phyloP scores from a whole-genome alignment of 306 rosid species.

The Citrullus amarus region DNA sequence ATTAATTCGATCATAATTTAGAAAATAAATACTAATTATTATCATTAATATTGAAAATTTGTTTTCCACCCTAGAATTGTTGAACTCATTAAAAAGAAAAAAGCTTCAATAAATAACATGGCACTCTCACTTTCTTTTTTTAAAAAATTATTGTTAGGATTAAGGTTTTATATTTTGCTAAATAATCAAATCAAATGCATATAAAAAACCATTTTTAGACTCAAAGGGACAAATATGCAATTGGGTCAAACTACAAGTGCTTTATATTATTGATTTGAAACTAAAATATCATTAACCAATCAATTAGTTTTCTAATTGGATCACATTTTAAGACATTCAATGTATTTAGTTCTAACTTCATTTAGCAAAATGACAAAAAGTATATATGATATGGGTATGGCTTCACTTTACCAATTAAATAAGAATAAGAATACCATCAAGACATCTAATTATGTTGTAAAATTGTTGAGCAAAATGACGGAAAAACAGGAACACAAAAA shows the following conservation, averaged over 20 bases:
- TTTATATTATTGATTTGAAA: not conserved
- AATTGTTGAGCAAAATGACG: too few species aligned
- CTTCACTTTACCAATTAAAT: not conserved
- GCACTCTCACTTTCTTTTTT: not conserved
- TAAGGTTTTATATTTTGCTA: not conserved
- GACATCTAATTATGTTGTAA: not conserved
- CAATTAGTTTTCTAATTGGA: not conserved
- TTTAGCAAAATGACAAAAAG: not conserved
- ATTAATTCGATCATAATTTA: too few species aligned
- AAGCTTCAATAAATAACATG: not conserved
- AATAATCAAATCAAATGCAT: not conserved
- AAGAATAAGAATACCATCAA: not conserved
- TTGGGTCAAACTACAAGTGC: not conserved
- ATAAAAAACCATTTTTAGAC: not conserved
- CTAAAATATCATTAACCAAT: not conserved
- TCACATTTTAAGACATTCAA: not conserved
- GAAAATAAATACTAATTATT: too few species aligned
- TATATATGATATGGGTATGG: not conserved
- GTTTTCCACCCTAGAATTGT: too few species aligned
- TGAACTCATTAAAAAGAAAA: too few species aligned
- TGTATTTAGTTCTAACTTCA: not conserved
- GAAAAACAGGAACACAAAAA: too few species aligned
- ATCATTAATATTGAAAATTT: too few species aligned
- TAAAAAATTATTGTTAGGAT: not conserved
- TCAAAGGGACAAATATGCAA: not conserved